Percentiles rank a stretch among this genome's conserved stretches.
Conservation (phyloP, 2,329 filamentous ascomycete species). For the Epicoccum nigrum region DNA sequence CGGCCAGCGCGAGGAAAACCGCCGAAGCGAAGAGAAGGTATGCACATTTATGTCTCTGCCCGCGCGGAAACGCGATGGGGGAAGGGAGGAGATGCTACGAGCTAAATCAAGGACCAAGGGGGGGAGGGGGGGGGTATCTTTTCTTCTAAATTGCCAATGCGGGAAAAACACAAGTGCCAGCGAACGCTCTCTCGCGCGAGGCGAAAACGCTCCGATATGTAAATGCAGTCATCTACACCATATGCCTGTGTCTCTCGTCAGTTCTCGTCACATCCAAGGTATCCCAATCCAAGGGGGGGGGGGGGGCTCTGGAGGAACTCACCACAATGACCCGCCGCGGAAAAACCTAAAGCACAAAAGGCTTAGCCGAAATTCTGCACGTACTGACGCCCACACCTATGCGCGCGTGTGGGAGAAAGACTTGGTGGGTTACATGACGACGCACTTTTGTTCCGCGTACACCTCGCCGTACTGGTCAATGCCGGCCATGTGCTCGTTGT, state of each 20-base stretch:
- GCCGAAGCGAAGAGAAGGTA: neutral
- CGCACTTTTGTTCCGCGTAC: constrained; percentile 64
- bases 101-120: neutral
- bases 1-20: too few species aligned
- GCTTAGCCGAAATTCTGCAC: too few species aligned
- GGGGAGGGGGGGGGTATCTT: neutral
- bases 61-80: neutral
- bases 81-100: too few species aligned
- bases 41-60: neutral
- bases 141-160: too few species aligned
- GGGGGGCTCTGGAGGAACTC: neutral
- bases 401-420: too few species aligned
- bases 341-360: constrained; percentile 20
- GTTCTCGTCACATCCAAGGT: neutral
- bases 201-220: too few species aligned
- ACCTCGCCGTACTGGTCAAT: constrained; percentile 72
- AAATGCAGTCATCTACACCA: neutral
- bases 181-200: neutral
- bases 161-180: too few species aligned
- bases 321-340: constrained; percentile 25
- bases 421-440: constrained; percentile 58
- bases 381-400: too few species aligned
- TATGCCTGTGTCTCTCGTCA: neutral
- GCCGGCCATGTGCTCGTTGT: constrained; percentile 77
- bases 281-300: neutral